These are phyloP conservation scores for Erythrophleum fordii DNA, from an alignment of 306 rosid genomes.

Conservation along the genomic window DNA sequence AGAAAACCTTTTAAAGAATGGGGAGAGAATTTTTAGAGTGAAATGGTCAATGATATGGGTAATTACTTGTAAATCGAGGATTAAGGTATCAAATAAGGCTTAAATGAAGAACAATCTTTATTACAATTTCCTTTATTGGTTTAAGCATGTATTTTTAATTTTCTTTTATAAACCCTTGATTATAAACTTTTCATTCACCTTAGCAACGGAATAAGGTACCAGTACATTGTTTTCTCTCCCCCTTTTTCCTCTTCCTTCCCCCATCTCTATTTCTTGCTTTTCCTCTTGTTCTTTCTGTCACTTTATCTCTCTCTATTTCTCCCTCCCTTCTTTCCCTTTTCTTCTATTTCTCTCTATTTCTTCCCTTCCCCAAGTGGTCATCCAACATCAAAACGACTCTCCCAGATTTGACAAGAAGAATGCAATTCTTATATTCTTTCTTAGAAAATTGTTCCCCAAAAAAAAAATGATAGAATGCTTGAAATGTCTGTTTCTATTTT, in stretches of 20 bases:
- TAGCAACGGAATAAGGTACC: not conserved
- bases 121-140: not conserved
- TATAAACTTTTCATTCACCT: not conserved
- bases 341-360: no score
- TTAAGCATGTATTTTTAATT: not conserved
- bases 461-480: not conserved
- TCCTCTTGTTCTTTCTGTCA: not conserved
- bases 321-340: not conserved
- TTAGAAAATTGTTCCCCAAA: not conserved
- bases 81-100: not conserved
- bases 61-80: no score
- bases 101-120: not conserved
- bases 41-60: not conserved
- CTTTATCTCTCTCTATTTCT: not conserved
- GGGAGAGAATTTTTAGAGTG: not conserved
- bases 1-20: not conserved
- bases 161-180: not conserved
- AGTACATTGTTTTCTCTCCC: not conserved
- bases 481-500: not conserved
- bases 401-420: constrained; percentile 26
- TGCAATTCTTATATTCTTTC: constrained; percentile 2
- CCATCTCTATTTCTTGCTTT: not conserved
- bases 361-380: not conserved
- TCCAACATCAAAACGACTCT: not conserved
- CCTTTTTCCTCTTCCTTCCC: not conserved